Base-by-base conservation (phyloP, 75 land plant species). In the Larix kaempferi region DNA sequence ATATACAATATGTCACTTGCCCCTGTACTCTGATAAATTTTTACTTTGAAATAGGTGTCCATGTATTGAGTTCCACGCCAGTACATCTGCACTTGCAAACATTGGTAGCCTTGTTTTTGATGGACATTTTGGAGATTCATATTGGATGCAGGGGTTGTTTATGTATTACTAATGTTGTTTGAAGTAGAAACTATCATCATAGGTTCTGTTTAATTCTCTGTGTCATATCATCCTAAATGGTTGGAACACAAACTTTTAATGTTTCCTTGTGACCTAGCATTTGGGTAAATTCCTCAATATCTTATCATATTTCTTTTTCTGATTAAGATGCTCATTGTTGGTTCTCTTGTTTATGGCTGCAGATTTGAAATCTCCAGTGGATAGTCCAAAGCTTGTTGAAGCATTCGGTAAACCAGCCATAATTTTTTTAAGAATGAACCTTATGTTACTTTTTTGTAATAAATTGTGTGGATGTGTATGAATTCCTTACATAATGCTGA, bases 291-390 rank as follows among this genome's bases (percentile, higher is more conserved):
- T 8, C 10, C 49, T 1, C 29, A 27, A 13, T 14, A 29, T 64
- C 19, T 65, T 33, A 0, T 33, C 6, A 65, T 65, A 65, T 65
- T 65, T 33, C 16, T 67, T 17, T 29, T 76, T 1, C 22, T 63
- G 26, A 26, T 8, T 81, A 58, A 62, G 57, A 37, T 37, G 12
- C 14, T 67, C 19, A 59, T 56, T 49, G 52, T 55, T 61, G 15
- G 69, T 59, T 21, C 77, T 41, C 44, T 69, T 41, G 65, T 88
- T 58, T 27, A 22, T 78, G 5, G 52, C 12, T 81, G 52, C 90
- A 89, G 95, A 89, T 80, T 22, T 76, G 27, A 89, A 86, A 65
- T 83, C 88, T 39, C 84, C 91, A 15, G 80, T 76, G n/a, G 91
- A 91, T 78, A 67, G 79, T 39, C 85, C 84, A 41, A 93, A 91